These are phyloP conservation scores for Tylopilus subfusipes DNA, from an alignment of 768 basidiomycete genomes.

Conservation along the genomic window DNA sequence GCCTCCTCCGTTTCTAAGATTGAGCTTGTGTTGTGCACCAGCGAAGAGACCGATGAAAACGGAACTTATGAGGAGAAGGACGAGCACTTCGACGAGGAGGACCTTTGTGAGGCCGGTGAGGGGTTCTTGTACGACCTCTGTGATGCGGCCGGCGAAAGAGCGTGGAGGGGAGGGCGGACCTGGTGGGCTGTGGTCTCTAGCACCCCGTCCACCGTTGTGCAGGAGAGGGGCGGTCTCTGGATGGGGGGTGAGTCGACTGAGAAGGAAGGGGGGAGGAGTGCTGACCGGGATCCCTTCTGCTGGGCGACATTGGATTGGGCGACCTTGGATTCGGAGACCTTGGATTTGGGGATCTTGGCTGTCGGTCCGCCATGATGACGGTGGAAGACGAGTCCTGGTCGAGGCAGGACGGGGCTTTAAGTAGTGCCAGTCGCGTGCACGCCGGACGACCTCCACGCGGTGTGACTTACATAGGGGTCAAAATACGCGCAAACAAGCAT, in stretches of 20 bases:
- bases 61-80: slow-evolving; percentile 77
- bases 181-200: slow-evolving; percentile 31
- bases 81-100: slow-evolving; percentile 68
- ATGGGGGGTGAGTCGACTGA: slow-evolving; percentile 1
- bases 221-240: slow-evolving; percentile 67
- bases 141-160: slow-evolving; percentile 33
- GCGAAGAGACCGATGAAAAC: slow-evolving; percentile 94
- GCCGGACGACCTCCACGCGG: slow-evolving; percentile 28
- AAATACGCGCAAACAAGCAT: slow-evolving; percentile 18
- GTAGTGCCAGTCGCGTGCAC: slow-evolving; percentile 29
- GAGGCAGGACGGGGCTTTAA: slow-evolving; percentile 22
- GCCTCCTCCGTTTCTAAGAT: slow-evolving; percentile 40
- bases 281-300: slow-evolving; percentile 58
- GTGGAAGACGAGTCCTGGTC: slow-evolving; percentile 12
- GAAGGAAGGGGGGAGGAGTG: background rate
- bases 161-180: slow-evolving; percentile 38
- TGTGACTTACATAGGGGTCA: too few relatives aligned
- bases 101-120: slow-evolving; percentile 82
- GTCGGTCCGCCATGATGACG: slow-evolving; percentile 54
- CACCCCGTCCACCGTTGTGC: slow-evolving; percentile 43
- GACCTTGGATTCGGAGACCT: slow-evolving; percentile 42
- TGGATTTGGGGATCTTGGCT: slow-evolving; percentile 42
- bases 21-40: slow-evolving; percentile 78
- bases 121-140: slow-evolving; percentile 64
- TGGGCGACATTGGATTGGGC: slow-evolving; percentile 41